phyloP scores from a whole-genome alignment of 2,329 filamentous ascomycete genomes.

The Phoma herbarum region DNA sequence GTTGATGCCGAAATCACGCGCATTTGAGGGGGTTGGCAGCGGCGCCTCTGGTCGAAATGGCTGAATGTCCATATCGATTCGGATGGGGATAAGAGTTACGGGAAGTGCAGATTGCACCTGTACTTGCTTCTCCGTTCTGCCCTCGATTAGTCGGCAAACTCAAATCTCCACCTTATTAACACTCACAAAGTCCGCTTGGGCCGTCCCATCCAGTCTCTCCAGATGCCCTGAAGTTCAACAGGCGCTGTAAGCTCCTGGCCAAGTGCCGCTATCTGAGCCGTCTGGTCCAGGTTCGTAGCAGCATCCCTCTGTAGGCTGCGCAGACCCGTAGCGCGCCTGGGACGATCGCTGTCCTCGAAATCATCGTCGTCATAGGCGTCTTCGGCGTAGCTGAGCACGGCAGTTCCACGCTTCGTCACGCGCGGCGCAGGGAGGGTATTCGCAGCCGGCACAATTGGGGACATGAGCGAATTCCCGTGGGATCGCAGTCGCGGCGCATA shows the following conservation, averaged over 20 bases:
- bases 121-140: conserved; percentile 67
- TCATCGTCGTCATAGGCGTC: conserved; percentile 90
- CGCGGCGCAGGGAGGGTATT: conserved; percentile 74
- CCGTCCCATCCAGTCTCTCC: conserved; percentile 95
- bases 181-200: conserved; percentile 59
- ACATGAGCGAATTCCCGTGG: conserved; percentile 91
- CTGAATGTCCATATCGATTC: conserved; percentile 92
- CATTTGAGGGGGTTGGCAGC: conserved; percentile 69
- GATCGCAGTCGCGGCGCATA: conserved; percentile 90
- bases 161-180: conserved; percentile 24
- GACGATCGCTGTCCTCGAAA: conserved; percentile 77
- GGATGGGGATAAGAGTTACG: conserved; percentile 90
- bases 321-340: conserved; percentile 76
- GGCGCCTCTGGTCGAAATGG: conserved; percentile 74
- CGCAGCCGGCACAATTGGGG: conserved; percentile 78
- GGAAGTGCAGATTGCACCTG: conserved; percentile 78
- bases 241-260: conserved; percentile 83
- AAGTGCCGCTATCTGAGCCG: conserved; percentile 75
- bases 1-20: conserved; percentile 68
- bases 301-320: conserved; percentile 77
- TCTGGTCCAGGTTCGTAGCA: conserved; percentile 64
- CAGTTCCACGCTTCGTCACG: conserved; percentile 97
- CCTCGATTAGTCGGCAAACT: conserved; percentile 18
- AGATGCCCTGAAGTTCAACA: conserved; percentile 87
- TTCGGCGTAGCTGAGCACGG: conserved; percentile 96